Base-by-base conservation (phyloP, 139 green algal genomes). In the Pleodorina starrii region DNA sequence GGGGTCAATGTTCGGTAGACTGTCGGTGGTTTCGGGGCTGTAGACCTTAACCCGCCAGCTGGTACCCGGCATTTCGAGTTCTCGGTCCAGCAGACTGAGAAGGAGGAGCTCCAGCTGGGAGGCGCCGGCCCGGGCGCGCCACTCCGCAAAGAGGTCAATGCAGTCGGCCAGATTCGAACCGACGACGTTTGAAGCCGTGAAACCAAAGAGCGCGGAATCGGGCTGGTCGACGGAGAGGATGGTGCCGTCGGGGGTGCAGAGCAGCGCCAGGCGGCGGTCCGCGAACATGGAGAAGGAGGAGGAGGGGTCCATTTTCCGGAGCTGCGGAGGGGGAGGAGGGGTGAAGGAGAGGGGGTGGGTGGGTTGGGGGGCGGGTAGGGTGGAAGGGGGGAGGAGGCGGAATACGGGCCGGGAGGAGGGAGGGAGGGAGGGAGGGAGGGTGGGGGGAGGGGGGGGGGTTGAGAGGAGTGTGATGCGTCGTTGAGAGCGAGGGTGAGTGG, bases 121-220 rank as follows among this genome's bases (percentile, higher is more conserved):
- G 10, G 73, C 43, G 27, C 81, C 89, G 12, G 48, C 71, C 43
- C 48, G 50, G 32, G 88, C 46, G 29, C 43, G 71, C 89, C 89
- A 91, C 46, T 86, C 89, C 14, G 21, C 19, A 40, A 91, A 89
- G 9, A 91, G 38, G 43, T 91, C 89, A 27, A 91, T 68, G 23
- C 59, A 44, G 44, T 91, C 71, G 36, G 50, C 48, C 44, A 91
- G 82, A 63, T 88, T 88, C 23, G 60, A 68, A 21, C 82, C 82
- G 29, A 88, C 43, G 25, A 6, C 23, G 0, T n/a, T 6, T 5
- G 40, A 12, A 32, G 63, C 46, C 1, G 66, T 29, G 66, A 79
- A 88, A 63, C 66, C 82, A 6, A 88, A 88, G 14, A 88, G 43
- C 7, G 0, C 32, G 1, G 63, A 80, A 0, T 79, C 35, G 44